phyloP scores from a whole-genome alignment of 2,329 filamentous ascomycete species.

The Exophiala calicioides region DNA sequence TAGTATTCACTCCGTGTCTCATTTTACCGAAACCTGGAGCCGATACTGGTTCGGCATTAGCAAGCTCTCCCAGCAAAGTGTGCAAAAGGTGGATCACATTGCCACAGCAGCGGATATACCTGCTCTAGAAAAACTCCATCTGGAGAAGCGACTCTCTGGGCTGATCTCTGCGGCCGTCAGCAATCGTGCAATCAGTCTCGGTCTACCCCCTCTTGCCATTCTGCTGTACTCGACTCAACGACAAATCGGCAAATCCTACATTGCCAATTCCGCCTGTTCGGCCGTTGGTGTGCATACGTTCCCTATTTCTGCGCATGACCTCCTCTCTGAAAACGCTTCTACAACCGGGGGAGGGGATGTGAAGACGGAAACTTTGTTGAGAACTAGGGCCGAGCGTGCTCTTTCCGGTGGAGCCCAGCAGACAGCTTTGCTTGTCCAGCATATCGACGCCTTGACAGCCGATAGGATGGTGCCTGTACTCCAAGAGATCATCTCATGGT shows the following conservation, averaged over 20 bases:
- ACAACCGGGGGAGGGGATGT: conserved; percentile 84
- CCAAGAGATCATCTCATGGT: conserved; percentile 77
- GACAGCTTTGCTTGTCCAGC: conserved; percentile 81
- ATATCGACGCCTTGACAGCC: conserved; percentile 86
- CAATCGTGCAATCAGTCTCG: conserved; percentile 78
- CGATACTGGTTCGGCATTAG: conserved; percentile 84
- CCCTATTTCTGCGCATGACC: conserved; percentile 85
- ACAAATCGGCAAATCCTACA: conserved; percentile 85
- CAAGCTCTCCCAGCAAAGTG: conserved; percentile 55
- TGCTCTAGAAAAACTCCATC: conserved; percentile 56
- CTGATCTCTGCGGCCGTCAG: conserved; percentile 87
- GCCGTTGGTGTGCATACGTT: conserved; percentile 92
- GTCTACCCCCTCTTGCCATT: conserved; percentile 84
- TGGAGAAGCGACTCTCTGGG: conserved; percentile 74
- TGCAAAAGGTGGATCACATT: conserved; percentile 39
- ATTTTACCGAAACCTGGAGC: conserved; percentile 76
- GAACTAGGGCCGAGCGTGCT: conserved; percentile 83
- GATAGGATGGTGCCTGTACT: conserved; percentile 86
- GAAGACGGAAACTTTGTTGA: conserved; percentile 88
- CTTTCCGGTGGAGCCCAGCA: conserved; percentile 82
- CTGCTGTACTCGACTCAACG: conserved; percentile 88
- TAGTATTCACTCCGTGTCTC: conserved; percentile 76
- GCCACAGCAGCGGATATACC: conserved; percentile 33
- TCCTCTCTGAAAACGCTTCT: conserved; percentile 74
- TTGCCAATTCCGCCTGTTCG: conserved; percentile 74